Percentiles rank a stretch among this genome's conserved stretches.
Evolutionary conservation across 2,329 filamentous ascomycete species (phyloP).

Genomic region (Tolypocladium paradoxum): DNA sequence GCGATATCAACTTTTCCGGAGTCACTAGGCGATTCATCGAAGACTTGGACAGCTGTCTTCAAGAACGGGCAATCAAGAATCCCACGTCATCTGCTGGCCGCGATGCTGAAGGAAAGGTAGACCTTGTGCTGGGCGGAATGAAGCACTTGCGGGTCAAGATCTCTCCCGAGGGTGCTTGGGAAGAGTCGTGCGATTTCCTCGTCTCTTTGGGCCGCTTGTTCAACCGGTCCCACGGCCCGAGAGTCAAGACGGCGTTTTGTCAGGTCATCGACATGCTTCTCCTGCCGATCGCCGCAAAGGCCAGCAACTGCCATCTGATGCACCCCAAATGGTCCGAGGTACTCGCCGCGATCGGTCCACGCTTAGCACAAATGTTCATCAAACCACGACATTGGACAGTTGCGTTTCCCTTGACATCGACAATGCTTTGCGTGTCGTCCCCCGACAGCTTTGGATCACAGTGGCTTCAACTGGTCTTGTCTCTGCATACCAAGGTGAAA

Average conservation of each 20-base stretch:
- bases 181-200: conserved; percentile 82
- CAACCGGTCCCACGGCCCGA: conserved; percentile 72
- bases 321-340: conserved; percentile 82
- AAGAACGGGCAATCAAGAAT: conserved; percentile 62
- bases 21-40: conserved; percentile 73
- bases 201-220: conserved; percentile 73
- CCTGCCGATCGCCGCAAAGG: conserved; percentile 74
- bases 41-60: conserved; percentile 69
- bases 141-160: conserved; percentile 73
- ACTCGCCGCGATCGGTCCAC: conserved; percentile 64
- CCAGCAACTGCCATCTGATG: conserved; percentile 63
- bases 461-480: conserved; percentile 74
- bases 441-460: conserved; percentile 74
- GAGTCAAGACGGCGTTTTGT: conserved; percentile 89
- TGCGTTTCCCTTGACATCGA: conserved; percentile 78
- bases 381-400: conserved; percentile 90
- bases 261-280: conserved; percentile 81
- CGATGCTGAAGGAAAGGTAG: conserved; percentile 70
- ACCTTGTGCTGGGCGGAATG: conserved; percentile 84
- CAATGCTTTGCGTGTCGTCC: conserved; percentile 79
- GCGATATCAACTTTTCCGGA: conserved; percentile 76
- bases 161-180: conserved; percentile 65
- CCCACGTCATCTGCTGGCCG: conserved; percentile 43
- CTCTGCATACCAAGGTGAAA: conserved; percentile 71
- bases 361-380: conserved; percentile 71